These are phyloP conservation scores for Nothophytophthora sp. DNA, from an alignment of 352 stramenopile genomes.

Conservation along the genomic window DNA sequence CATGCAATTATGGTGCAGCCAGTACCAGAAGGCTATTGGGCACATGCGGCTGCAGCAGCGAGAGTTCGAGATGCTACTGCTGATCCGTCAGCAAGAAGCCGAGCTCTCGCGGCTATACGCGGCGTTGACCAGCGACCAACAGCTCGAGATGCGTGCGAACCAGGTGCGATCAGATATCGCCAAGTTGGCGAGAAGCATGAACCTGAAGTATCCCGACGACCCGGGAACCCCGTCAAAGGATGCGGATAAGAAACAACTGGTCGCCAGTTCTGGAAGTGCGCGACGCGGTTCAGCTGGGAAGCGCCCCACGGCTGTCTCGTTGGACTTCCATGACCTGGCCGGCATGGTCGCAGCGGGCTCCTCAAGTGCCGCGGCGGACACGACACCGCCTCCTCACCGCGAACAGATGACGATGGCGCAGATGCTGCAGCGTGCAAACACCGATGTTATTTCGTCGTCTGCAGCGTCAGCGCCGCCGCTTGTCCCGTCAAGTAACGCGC, in stretches of 20 bases:
- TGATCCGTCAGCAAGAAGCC: conserved; percentile 83
- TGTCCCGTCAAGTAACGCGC: conserved; percentile 30
- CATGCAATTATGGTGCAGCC: conserved; percentile 86
- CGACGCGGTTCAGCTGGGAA: conserved; percentile 12
- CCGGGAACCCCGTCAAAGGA: conserved; percentile 16
- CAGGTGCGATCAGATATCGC: conserved; percentile 77
- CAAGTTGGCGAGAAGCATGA: conserved; percentile 71
- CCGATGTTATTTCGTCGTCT: conserved; percentile 13
- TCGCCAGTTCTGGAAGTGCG: conserved; percentile 8
- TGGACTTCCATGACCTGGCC: conserved; percentile 56
- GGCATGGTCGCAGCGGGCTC: conserved; percentile 41
- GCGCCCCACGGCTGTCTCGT: conserved; percentile 27
- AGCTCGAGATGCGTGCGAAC: conserved; percentile 57
- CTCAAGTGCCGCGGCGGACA: conserved; percentile 23
- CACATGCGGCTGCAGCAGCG: conserved; percentile 88
- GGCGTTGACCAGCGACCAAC: conserved; percentile 58
- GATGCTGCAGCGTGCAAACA: conserved; percentile 30
- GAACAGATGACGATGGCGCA: conserved; percentile 38
- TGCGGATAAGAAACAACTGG: conserved; percentile 13
- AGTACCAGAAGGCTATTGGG: conserved; percentile 88
- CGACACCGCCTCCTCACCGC: conserved; percentile 14
- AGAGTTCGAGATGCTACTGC: conserved; percentile 81
- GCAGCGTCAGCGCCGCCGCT: background rate
- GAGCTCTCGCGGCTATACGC: conserved; percentile 71
- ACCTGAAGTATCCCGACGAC: conserved; percentile 62